Base-by-base conservation (phyloP, 306 rosid genomes). In the Cicer bijugum region DNA sequence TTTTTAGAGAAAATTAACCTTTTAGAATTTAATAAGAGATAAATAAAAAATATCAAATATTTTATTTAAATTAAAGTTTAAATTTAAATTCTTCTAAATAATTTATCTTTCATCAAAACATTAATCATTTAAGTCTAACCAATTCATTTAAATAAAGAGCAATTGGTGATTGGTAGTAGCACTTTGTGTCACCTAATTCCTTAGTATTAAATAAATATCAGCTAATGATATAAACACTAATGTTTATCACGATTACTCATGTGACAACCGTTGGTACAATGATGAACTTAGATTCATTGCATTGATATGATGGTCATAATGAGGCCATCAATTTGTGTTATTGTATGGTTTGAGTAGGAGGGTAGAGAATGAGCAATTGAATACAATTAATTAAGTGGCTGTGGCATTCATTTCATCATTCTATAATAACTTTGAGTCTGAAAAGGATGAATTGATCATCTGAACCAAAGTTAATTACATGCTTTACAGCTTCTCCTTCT, bases 251-350 rank as follows among this genome's bases (percentile, higher is more conserved):
- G 72, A 69, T 71, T 47, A 53, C 88, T 46, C 47, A 73, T 72
- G 84, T 73, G 87, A 63, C 83, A 78, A 71, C 74, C 67, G 84
- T 76, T 67, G 83, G 78, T 53, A 72, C 69, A 82, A 86, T 81
- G 56, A 81, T 81, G 69, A 57, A 12, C 12, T 43, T 44, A 6
- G 68, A 69, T 28, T 28, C 35, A 28, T 69, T 75, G 77, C 61
- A 80, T 60, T 86, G 84, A 86, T 86, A 79, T 68, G 78, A 78
- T 80, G 81, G 80, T 80, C 89, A 88, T 92, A 82, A 91, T 86
- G 82, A 74, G 72, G 57, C 81, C 85, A 69, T 81, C 76, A 81
- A 77, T 56, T 58, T 50, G 56, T 47, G 77, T 77, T 39, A 50
- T 23, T 76, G 71, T 51, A 69, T 79, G 81, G 81, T 60, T 60